Conservation (phyloP, 176 grass and related monocot species). For the Aegilops speltoides region DNA sequence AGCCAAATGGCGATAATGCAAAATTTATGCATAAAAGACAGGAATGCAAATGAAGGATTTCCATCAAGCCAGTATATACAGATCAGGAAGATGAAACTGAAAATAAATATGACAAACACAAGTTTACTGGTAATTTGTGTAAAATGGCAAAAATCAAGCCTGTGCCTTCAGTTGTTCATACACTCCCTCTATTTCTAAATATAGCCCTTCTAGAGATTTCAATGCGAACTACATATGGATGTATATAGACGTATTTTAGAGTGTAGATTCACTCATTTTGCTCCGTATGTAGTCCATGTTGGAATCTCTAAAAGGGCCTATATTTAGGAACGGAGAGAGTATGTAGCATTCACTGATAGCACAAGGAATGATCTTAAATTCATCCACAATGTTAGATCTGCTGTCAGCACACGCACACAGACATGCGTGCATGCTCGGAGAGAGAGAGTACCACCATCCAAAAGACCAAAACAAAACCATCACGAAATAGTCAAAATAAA, state of each 20-base stretch:
- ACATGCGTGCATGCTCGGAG: no score
- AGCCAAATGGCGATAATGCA: not conserved
- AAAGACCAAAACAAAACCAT: not conserved
- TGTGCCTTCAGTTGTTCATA: not conserved
- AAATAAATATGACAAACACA: not conserved
- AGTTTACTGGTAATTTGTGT: not conserved
- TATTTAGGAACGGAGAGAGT: no score
- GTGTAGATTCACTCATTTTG: no score
- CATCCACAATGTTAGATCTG: not conserved
- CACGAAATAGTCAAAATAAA: not conserved
- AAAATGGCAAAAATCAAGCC: not conserved
- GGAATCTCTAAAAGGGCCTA: no score
- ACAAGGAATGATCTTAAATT: not conserved
- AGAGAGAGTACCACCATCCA: not conserved
- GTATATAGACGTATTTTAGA: no score
- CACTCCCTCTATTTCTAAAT: no score
- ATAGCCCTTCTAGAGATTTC: no score
- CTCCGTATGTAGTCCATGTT: no score
- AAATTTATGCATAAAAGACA: not conserved
- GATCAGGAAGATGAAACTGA: not conserved
- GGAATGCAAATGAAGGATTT: not conserved
- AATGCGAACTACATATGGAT: no score
- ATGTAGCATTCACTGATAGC: constrained; percentile 4
- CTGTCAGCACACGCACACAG: not conserved
- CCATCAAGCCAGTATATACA: not conserved